Conservation (phyloP, 768 basidiomycete genomes). For the Russula griseocarnosa region DNA sequence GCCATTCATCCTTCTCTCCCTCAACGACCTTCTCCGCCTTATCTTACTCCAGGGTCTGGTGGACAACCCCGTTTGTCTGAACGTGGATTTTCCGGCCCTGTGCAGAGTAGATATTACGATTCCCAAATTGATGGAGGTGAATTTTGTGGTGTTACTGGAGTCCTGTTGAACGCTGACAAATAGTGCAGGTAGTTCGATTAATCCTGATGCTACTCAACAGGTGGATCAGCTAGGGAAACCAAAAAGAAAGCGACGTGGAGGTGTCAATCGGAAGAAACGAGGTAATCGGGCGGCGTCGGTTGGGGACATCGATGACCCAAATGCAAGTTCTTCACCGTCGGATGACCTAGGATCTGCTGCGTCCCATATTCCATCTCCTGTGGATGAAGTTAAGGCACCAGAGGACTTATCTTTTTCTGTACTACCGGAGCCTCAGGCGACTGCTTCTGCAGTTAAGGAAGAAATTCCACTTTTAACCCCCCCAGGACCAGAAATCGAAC, state of each 20-base stretch:
- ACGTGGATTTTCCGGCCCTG: constrained; percentile 11
- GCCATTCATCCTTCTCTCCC: constrained; percentile 24
- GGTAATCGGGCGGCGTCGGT: background rate
- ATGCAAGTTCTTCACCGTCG: background rate
- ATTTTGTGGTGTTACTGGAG: background rate
- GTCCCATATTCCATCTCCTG: background rate
- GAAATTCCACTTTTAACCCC: background rate
- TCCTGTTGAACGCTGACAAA: constrained; percentile 5
- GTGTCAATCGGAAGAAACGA: constrained; percentile 24
- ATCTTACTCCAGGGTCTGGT: constrained; percentile 3
- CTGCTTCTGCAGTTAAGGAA: background rate
- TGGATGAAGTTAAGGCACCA: background rate
- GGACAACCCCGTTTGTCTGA: constrained; percentile 15
- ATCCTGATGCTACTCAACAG: constrained; percentile 7
- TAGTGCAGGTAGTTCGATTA: constrained; percentile 6
- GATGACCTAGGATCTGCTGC: constrained; percentile 4
- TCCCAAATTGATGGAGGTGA: constrained; percentile 16
- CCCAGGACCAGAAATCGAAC: background rate
- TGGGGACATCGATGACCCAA: constrained; percentile 3
- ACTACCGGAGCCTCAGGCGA: background rate
- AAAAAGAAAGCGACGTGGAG: constrained; percentile 23
- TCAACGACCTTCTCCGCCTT: constrained; percentile 20
- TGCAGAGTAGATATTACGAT: constrained; percentile 15
- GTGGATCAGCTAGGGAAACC: constrained; percentile 5
- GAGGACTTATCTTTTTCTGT: background rate